A percentile compares a stretch with the other conserved stretches of the same genome.
Evolutionary conservation across 1,284 basidiomycete species (phyloP).

Genomic region (Phylloporus sp.): DNA sequence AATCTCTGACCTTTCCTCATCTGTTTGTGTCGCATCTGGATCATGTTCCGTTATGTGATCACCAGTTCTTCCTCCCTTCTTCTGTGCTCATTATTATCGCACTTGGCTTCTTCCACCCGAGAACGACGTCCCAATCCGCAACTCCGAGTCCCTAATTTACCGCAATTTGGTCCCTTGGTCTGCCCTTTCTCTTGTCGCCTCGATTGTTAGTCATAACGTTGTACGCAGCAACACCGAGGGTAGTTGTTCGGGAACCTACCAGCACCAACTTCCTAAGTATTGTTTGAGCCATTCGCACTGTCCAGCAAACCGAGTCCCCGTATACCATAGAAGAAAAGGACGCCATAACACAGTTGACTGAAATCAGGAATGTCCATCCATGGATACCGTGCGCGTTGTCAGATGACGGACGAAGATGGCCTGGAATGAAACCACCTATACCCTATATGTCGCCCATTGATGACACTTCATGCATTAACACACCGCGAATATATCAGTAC

Average conservation of each 20-base stretch:
- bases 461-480: no score
- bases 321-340: conserved; percentile 82
- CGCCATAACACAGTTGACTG: conserved; percentile 87
- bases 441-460: no score
- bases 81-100: background rate
- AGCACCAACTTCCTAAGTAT: conserved; percentile 75
- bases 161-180: conserved; percentile 82
- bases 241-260: conserved; percentile 85
- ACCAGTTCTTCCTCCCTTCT: conserved; percentile 46
- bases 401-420: no score
- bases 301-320: conserved; percentile 81
- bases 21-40: conserved; percentile 13
- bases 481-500: no score
- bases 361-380: conserved; percentile 86
- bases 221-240: conserved; percentile 60
- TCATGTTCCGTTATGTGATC: conserved; percentile 55
- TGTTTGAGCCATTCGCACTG: conserved; percentile 79
- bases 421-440: no score
- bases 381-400: conserved; percentile 52
- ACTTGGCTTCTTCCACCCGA: conserved; percentile 47
- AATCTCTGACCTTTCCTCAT: conserved; percentile 12
- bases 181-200: conserved; percentile 55
- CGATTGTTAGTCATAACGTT: conserved; percentile 49
- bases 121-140: conserved; percentile 71
- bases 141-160: conserved; percentile 63